Conservation (phyloP, 345 rosid species). For the Eucalyptus erythrocorys region DNA sequence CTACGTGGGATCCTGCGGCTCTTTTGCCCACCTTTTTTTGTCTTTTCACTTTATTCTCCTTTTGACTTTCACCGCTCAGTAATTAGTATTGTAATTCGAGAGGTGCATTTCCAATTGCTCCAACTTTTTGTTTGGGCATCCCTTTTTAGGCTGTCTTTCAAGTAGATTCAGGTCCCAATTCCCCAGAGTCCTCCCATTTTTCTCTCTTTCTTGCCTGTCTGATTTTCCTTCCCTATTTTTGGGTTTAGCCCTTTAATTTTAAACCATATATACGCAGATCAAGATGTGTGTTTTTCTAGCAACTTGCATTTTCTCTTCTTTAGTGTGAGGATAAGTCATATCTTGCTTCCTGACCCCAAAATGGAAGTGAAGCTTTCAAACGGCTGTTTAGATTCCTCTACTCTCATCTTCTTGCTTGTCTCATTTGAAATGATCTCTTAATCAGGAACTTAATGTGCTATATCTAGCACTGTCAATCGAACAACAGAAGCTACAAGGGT, state of each 20-base stretch:
- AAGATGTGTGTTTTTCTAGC: background rate
- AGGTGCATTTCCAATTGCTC: background rate
- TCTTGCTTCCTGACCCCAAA: background rate
- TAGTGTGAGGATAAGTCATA: background rate
- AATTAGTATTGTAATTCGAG: background rate
- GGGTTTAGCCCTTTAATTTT: background rate
- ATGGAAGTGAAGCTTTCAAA: background rate
- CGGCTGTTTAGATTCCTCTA: background rate
- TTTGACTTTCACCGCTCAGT: background rate
- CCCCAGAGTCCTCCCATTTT: background rate
- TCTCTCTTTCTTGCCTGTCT: background rate
- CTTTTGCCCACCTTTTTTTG: background rate
- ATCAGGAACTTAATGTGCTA: background rate
- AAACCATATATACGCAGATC: background rate
- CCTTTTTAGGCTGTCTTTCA: background rate
- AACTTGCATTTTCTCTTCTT: background rate
- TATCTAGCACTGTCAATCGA: background rate
- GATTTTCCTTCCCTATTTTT: background rate
- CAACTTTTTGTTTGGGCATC: background rate
- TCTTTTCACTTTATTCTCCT: background rate
- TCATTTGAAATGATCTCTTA: background rate
- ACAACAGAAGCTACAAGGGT: background rate
- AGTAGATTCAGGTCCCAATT: background rate
- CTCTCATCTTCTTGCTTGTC: background rate
- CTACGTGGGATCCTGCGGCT: background rate